Base-by-base conservation (phyloP, 352 stramenopile species). In the Plasmopara halstedii region DNA sequence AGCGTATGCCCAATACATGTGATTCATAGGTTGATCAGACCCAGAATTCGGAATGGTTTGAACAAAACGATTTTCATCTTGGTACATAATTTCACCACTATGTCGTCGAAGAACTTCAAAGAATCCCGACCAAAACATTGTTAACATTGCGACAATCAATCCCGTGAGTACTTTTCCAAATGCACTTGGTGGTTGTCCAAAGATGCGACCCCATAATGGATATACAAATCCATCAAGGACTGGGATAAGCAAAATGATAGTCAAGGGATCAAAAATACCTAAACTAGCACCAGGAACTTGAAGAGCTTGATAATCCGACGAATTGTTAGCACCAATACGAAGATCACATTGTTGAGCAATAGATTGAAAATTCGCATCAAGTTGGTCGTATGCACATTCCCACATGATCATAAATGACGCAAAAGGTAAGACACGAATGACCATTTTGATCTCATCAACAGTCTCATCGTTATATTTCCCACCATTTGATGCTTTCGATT, bases 361-460 rank as follows among this genome's bases (percentile, higher is more conserved):
- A 0, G 74, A 88, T 64, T 93, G 82, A 45, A 93, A 93, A 36
- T 93, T 93, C 23, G 82, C 82, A 40, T 93, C 82, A 13, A 90
- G 51, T 45, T 93, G 82, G 54, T 90, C 82, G 62, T 88, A 93
- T 14, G 79, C 77, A 33, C 78, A 90, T 50, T 90, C 75, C 82
- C 82, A 93, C 62, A 90, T 86, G 64, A 93, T 87, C 70, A 87
- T 89, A 55, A 90, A 93, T n/a, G 69, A 85, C 35, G 82, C 78
- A 45, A 93, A 93, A 4, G 82, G 82, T 14, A 93, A 67, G 35
- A 93, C 74, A 13, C 82, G 77, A 32, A 93, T 74, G 38, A 93
- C 73, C 62, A 84, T 80, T 58, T 91, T 89, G 51, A 91, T 85
- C 49, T 89, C 82, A 51, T 90, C 79, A 18, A 93, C 74, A 0